Percentiles rank a stretch among this genome's conserved stretches.
Conservation (phyloP, 805 yeast species). For the Starmerella lactis-condensi region DNA sequence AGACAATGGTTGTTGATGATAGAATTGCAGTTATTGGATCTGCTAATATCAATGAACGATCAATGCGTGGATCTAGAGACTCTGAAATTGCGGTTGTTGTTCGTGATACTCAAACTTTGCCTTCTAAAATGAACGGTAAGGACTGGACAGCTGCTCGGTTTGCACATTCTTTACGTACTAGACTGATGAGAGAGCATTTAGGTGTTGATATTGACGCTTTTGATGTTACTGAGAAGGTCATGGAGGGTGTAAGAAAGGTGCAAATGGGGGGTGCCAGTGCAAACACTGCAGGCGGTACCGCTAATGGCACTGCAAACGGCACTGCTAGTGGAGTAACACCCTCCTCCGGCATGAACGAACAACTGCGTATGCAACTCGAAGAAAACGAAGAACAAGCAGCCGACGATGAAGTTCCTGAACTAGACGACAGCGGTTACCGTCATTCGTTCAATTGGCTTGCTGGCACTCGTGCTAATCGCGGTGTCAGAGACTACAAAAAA, state of each 20-base stretch:
- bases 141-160: conserved; percentile 69
- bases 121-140: conserved; percentile 60
- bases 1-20: conserved; percentile 81
- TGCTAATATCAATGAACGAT: conserved; percentile 91
- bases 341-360: not conserved
- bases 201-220: conserved; percentile 46
- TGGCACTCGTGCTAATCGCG: conserved; percentile 60
- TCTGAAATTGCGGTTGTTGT: conserved; percentile 84
- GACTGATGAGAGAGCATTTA: conserved; percentile 90
- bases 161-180: conserved; percentile 72
- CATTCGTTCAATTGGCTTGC: conserved; percentile 68
- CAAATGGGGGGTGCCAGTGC: not conserved
- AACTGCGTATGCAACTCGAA: not conserved
- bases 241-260: not conserved
- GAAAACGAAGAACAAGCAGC: not conserved
- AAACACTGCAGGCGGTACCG: not conserved
- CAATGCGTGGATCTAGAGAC: conserved; percentile 85
- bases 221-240: conserved; percentile 16
- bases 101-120: conserved; percentile 42
- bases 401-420: conserved; percentile 14
- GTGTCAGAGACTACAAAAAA: conserved; percentile 66
- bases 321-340: not conserved
- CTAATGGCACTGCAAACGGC: not conserved
- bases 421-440: too few species aligned
- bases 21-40: conserved; percentile 87